Evolutionary conservation across 192 early-diverging fungal species (phyloP), one percentile per base, ranked within the genome.

Genomic region (Gaertneriomyces sp.): DNA sequence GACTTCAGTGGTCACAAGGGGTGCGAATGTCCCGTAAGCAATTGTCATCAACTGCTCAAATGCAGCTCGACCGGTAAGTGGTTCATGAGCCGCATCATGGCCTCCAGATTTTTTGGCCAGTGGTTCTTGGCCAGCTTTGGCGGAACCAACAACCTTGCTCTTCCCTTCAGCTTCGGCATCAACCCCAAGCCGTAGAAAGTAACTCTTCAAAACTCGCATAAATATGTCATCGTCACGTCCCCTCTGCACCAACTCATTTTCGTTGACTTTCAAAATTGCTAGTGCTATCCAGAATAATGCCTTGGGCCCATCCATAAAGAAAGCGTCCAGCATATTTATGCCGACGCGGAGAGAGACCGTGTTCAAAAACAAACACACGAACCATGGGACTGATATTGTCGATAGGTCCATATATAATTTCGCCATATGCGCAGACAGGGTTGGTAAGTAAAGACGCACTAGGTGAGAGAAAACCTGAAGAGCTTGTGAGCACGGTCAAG

Each of bases 251-350:
- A 86, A 62, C 60, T 78, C 58, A 39, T 44, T 55, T 69, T 86
- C 84, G 58, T 82, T 86, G 42, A 83, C 58, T 61, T 85, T 85
- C 43, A 86, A 52, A 25, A 86, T 70, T 7, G 77, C 73, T 40
- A 86, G 53, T 16, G 80, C 72, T 16, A 82, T 52, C 84, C 84
- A 86, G 53, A 85, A 86, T 46, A 85, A 51, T 49, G 82, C 82
- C 58, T 81, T 82, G n/a, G 84, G 84, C 4, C 84, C 84, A 56
- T 86, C 82, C n/a, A 86, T 53, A 57, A 86, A 86, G 58, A 86
- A 85, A 19, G 69, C 61, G 62, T 86, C 84, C 53, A 86, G 72
- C 42, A 86, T 69, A 59, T 69, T 75, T 52, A 83, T 66, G 25
- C 72, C 84, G n/a, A 77, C 56, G 8, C 66, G 42, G 2, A 86